Percentiles rank a stretch among this genome's conserved stretches.
Evolutionary conservation across 2,329 filamentous ascomycete genomes (phyloP).

Genomic region (Coniella vitis): DNA sequence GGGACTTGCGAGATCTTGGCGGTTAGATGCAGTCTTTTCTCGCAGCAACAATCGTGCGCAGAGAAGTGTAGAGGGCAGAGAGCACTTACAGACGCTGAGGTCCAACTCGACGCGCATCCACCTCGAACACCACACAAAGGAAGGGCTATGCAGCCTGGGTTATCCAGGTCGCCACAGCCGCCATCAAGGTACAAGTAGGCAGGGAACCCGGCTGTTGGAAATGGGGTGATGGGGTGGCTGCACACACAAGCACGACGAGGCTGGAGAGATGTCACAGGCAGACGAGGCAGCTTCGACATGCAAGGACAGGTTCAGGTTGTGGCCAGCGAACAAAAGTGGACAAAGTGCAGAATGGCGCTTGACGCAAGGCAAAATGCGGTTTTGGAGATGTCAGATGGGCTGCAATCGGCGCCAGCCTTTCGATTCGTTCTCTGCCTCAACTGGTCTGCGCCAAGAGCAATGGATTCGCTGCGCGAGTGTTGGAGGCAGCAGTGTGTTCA

Average conservation of each 20-base stretch:
- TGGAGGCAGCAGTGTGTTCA: no score
- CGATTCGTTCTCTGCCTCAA: no score
- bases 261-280: not conserved
- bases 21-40: slow-evolving; percentile 8
- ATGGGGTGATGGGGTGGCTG: not conserved
- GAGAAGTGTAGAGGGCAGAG: not conserved
- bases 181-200: slow-evolving; percentile 13
- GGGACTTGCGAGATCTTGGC: slow-evolving; percentile 2
- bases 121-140: not conserved
- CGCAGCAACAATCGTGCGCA: not conserved
- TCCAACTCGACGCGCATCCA: not conserved
- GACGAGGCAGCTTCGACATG: no score
- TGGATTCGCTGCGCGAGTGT: no score
- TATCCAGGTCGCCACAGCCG: slow-evolving; percentile 6
- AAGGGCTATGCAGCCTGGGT: slow-evolving; percentile 11
- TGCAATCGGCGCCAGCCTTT: slow-evolving; percentile 2
- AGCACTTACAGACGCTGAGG: not conserved
- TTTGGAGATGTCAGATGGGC: not conserved
- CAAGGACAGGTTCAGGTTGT: not conserved
- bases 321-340: no score
- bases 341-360: no score
- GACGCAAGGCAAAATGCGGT: not conserved
- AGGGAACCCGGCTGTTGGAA: not conserved
- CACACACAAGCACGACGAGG: not conserved
- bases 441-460: no score